phyloP scores from a whole-genome alignment of 2,329 filamentous ascomycete genomes.

The Zymoseptoria crescenta region DNA sequence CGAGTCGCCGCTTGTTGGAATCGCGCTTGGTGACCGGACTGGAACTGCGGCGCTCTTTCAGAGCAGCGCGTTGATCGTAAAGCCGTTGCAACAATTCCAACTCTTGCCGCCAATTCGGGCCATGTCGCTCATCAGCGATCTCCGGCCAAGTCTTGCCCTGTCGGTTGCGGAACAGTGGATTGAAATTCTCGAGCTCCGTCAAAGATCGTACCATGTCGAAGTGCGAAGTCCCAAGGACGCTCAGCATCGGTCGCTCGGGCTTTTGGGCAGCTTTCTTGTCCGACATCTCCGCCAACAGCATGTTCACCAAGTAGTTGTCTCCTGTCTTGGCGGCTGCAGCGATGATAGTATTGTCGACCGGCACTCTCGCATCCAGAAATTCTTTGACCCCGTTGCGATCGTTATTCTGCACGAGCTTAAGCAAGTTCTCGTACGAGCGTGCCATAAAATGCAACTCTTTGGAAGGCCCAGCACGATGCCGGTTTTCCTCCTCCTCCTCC shows the following conservation, averaged over 20 bases:
- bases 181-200: constrained; percentile 50
- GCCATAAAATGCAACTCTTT: constrained; percentile 43
- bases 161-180: constrained; percentile 67
- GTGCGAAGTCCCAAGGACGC: constrained; percentile 83
- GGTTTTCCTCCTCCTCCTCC: constrained; percentile 43
- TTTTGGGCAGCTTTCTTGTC: constrained; percentile 56
- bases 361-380: constrained; percentile 37
- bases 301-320: constrained; percentile 77
- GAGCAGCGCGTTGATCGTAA: constrained; percentile 47
- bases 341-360: constrained; percentile 69
- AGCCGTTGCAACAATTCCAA: constrained; percentile 69
- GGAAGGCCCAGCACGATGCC: constrained; percentile 31
- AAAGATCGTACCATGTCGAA: constrained; percentile 65
- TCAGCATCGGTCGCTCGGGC: constrained; percentile 84
- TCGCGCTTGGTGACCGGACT: constrained; percentile 31
- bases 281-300: constrained; percentile 50
- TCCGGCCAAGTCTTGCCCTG: constrained; percentile 79
- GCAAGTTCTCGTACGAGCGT: constrained; percentile 41
- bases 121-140: constrained; percentile 71
- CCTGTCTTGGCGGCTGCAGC: constrained; percentile 88
- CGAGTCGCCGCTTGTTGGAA: constrained; percentile 18
- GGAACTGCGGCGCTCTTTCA: constrained; percentile 23
- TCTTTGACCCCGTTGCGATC: constrained; percentile 43
- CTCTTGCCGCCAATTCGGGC: constrained; percentile 86
- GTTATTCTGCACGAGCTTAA: constrained; percentile 42